Evolutionary conservation across 768 basidiomycete genomes (phyloP).

Genomic region (Calvatia gigantea): DNA sequence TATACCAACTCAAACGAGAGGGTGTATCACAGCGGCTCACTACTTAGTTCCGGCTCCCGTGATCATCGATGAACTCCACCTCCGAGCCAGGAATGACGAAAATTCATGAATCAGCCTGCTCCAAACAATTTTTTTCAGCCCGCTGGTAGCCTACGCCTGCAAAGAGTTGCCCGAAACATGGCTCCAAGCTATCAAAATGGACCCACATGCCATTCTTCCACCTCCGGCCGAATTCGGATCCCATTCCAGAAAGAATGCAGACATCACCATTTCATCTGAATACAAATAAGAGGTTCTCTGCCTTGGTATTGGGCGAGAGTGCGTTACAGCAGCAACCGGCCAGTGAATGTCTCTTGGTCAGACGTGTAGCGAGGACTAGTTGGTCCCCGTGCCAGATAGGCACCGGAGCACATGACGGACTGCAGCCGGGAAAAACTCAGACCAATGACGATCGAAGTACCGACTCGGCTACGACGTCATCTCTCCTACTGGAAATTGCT

Average conservation of each 20-base stretch:
- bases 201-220: not conserved
- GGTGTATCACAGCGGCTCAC: too few species aligned
- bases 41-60: too few species aligned
- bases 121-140: too few species aligned
- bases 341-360: not conserved
- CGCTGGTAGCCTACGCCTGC: too few species aligned
- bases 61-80: too few species aligned
- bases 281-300: not conserved
- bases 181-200: not conserved
- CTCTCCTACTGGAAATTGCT: not conserved
- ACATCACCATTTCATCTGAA: not conserved
- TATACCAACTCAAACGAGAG: too few species aligned
- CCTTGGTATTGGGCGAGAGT: not conserved
- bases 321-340: not conserved
- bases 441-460: not conserved
- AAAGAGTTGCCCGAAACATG: too few species aligned
- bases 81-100: too few species aligned
- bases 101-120: too few species aligned
- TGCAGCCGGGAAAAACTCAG: not conserved
- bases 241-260: not conserved
- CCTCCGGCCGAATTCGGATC: not conserved
- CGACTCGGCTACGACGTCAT: conserved; percentile 4
- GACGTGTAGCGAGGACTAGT: not conserved
- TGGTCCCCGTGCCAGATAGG: not conserved
- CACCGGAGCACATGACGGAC: not conserved